Percentiles rank a stretch among this genome's conserved stretches.
Conservation (phyloP, 2,329 filamentous ascomycete species). For the Calonectria crousiana region DNA sequence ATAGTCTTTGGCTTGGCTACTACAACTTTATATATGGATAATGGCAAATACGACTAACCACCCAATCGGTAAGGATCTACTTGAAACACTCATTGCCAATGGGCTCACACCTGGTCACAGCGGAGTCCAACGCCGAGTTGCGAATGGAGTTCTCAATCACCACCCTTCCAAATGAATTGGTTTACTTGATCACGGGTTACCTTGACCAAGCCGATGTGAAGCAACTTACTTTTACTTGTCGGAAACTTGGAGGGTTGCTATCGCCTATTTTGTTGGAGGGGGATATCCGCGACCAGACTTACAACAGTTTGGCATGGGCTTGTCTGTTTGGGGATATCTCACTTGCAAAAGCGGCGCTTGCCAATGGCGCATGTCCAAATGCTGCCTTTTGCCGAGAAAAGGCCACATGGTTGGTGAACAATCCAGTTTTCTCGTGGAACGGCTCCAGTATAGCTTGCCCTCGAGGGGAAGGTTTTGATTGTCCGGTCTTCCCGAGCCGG, state of each 20-base stretch:
- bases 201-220: slow-evolving; percentile 4
- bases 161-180: slow-evolving; percentile 3
- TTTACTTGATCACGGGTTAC: not conserved
- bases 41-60: not conserved
- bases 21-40: not conserved
- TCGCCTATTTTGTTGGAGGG: not conserved
- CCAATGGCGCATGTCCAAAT: not conserved
- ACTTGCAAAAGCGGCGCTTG: not conserved
- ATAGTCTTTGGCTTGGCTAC: not conserved
- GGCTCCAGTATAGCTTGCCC: not conserved
- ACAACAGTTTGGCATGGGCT: slow-evolving; percentile 20
- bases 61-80: not conserved
- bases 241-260: not conserved
- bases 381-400: slow-evolving; percentile 9
- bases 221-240: not conserved
- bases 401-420: not conserved
- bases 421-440: not conserved
- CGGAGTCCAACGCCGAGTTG: not conserved
- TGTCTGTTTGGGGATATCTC: slow-evolving; percentile 12
- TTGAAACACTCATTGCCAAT: not conserved
- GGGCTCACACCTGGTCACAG: not conserved
- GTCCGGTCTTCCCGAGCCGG: slow-evolving; percentile 8
- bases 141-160: not conserved
- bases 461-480: not conserved
- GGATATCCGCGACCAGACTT: slow-evolving; percentile 11